phyloP scores from a whole-genome alignment of 805 yeast genomes.

The Limtongozyma cylindracea region DNA sequence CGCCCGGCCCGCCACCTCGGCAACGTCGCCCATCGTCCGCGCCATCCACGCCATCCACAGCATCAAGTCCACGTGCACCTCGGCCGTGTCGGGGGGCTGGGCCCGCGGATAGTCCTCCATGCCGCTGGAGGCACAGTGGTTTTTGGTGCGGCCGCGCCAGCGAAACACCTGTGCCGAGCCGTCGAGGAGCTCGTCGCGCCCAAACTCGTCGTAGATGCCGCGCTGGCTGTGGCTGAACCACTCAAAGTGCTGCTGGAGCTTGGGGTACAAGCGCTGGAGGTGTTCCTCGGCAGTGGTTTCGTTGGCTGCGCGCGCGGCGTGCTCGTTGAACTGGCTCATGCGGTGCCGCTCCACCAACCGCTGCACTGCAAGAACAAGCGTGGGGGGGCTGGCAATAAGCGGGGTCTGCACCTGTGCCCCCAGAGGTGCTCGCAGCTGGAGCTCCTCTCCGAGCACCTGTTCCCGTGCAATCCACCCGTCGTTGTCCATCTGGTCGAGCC shows the following conservation, averaged over 20 bases:
- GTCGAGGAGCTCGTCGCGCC: slow-evolving; percentile 20
- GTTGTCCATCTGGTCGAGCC: slow-evolving; percentile 71
- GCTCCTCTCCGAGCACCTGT: slow-evolving; percentile 79
- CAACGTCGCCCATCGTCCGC: slow-evolving; percentile 50
- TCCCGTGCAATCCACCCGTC: slow-evolving; percentile 96
- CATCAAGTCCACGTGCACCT: slow-evolving; percentile 69
- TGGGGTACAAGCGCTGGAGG: slow-evolving; percentile 50
- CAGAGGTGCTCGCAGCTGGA: slow-evolving; percentile 64
- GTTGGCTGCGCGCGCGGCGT: slow-evolving; percentile 5
- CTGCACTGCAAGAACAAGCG: slow-evolving; percentile 51
- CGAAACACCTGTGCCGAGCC: slow-evolving; percentile 47
- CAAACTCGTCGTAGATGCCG: slow-evolving; percentile 43
- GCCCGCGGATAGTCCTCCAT: slow-evolving; percentile 90
- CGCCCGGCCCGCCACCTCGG: slow-evolving; percentile 29
- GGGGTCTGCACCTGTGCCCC: slow-evolving; percentile 76
- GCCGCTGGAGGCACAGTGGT: slow-evolving; percentile 82
- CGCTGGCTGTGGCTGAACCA: slow-evolving; percentile 68
- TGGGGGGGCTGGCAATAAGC: slow-evolving; percentile 86
- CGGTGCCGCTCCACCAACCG: slow-evolving; percentile 16
- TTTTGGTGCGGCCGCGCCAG: slow-evolving; percentile 80
- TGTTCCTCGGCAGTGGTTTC: too few relatives aligned
- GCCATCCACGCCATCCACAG: slow-evolving; percentile 94
- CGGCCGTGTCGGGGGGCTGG: slow-evolving; percentile 59
- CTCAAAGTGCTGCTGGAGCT: slow-evolving; percentile 48
- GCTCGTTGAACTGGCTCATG: slow-evolving; percentile 8